Evolutionary conservation across 78 protist genomes (phyloP).

Genomic region (Capsaspora owczarzaki): DNA sequence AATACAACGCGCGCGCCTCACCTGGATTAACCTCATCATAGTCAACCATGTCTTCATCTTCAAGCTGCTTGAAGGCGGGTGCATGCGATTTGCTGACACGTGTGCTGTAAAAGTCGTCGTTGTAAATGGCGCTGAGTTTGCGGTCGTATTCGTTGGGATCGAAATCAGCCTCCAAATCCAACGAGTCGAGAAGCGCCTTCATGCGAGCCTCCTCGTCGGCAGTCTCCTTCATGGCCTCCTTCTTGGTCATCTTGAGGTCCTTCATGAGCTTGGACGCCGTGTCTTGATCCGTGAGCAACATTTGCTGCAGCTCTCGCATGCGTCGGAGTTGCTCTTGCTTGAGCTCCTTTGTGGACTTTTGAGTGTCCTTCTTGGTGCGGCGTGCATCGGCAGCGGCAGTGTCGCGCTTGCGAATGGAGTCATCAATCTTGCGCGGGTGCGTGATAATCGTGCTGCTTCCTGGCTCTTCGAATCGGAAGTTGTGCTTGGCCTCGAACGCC

Average conservation of each 20-base stretch:
- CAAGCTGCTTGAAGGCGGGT: too few relatives aligned
- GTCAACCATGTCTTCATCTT: too few relatives aligned
- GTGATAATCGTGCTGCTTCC: not conserved
- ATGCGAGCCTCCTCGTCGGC: not conserved
- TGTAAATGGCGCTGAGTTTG: conserved; percentile 9
- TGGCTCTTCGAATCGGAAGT: conserved; percentile 38
- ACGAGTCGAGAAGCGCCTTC: not conserved
- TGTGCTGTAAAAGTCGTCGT: conserved; percentile 27
- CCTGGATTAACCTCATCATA: too few relatives aligned
- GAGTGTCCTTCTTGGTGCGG: not conserved
- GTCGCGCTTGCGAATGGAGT: not conserved
- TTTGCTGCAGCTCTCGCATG: too few relatives aligned
- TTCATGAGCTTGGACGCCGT: conserved; percentile 30
- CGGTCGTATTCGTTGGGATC: conserved; percentile 39
- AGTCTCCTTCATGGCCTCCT: conserved; percentile 1
- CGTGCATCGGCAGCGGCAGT: not conserved
- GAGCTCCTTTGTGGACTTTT: conserved; percentile 1
- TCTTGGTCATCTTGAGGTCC: conserved; percentile 26
- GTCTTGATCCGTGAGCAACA: too few relatives aligned
- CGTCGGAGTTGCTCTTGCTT: conserved; percentile 25
- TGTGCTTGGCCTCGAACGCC: conserved; percentile 26
- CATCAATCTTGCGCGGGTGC: conserved; percentile 7
- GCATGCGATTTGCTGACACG: too few relatives aligned
- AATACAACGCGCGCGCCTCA: too few relatives aligned
- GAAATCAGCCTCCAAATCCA: conserved; percentile 42